phyloP scores from a whole-genome alignment of 2,329 filamentous ascomycete genomes.

The Stachybotrys chartarum region DNA sequence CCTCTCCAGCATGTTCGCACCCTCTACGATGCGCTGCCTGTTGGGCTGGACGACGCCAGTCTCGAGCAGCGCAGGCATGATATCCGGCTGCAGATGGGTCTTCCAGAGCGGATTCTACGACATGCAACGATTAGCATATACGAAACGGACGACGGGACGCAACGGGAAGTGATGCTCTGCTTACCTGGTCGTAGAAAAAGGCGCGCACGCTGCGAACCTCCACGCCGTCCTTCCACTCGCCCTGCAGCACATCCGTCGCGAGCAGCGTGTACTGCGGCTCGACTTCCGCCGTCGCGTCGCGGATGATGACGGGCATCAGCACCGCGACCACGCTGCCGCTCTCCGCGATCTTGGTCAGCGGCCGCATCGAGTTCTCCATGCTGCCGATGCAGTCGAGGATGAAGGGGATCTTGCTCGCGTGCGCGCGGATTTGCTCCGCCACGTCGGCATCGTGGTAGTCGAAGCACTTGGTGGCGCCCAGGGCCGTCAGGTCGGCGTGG shows the following conservation, averaged over 20 bases:
- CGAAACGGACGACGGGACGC: not conserved
- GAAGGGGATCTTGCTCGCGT: constrained; percentile 28
- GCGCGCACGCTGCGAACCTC: constrained; percentile 40
- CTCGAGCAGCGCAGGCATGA: constrained; percentile 38
- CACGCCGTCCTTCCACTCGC: constrained; percentile 45
- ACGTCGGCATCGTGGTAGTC: constrained; percentile 35
- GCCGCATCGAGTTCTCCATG: constrained; percentile 35
- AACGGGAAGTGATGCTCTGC: constrained; percentile 7
- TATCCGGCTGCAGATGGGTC: constrained; percentile 40
- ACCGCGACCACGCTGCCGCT: constrained; percentile 45
- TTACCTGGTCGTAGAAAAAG: constrained; percentile 42
- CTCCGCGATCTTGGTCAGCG: constrained; percentile 42
- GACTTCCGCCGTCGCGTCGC: constrained; percentile 38
- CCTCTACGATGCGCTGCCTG: constrained; percentile 27
- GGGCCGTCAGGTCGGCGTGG: constrained; percentile 30
- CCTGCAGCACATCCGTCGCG: constrained; percentile 26
- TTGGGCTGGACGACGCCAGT: constrained; percentile 28
- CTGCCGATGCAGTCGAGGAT: constrained; percentile 52
- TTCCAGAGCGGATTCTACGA: constrained; percentile 44
- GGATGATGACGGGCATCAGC: constrained; percentile 52
- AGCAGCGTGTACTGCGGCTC: constrained; percentile 50
- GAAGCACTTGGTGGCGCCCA: constrained; percentile 39
- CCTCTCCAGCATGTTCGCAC: constrained; percentile 21
- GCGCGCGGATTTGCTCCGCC: constrained; percentile 24
- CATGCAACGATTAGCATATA: not conserved